Conservation (phyloP, 1,139 yeast species). For the Pichia sp. region DNA sequence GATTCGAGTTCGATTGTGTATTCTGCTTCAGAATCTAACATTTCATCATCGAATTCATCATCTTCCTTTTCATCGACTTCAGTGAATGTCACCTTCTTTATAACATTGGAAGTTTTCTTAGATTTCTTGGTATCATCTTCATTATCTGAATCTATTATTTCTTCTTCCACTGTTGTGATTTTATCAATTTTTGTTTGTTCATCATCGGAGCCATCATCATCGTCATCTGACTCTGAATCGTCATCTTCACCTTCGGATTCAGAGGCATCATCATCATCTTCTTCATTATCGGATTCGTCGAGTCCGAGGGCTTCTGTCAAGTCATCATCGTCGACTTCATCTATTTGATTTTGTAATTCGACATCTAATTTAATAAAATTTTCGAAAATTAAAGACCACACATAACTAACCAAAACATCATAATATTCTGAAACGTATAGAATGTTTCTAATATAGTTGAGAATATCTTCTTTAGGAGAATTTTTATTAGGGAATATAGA, state of each 20-base stretch:
- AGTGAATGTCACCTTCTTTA: slow-evolving; percentile 10
- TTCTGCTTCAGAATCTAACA: slow-evolving; percentile 32
- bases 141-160: slow-evolving; percentile 17
- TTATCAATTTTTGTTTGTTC: slow-evolving; percentile 31
- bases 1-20: slow-evolving; percentile 47
- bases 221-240: slow-evolving; percentile 37
- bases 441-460: slow-evolving; percentile 66
- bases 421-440: slow-evolving; percentile 63
- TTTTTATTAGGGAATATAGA: slow-evolving; percentile 78
- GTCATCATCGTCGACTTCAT: slow-evolving; percentile 78
- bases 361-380: slow-evolving; percentile 85
- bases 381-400: slow-evolving; percentile 83
- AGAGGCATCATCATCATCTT: slow-evolving; percentile 31
- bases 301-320: slow-evolving; percentile 55
- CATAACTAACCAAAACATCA: slow-evolving; percentile 65
- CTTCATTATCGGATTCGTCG: slow-evolving; percentile 42
- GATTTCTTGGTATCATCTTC: slow-evolving; percentile 29
- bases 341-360: slow-evolving; percentile 87
- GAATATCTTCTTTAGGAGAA: slow-evolving; percentile 50
- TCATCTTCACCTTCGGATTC: slow-evolving; percentile 32
- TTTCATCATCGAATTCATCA: slow-evolving; percentile 30
- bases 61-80: slow-evolving; percentile 34
- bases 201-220: slow-evolving; percentile 40
- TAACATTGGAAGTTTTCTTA: not conserved
- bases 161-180: slow-evolving; percentile 27